Evolutionary conservation across 108 stramenopile genomes (phyloP), one percentile per base, ranked within the genome.

Genomic region (Heterococcus sp.): DNA sequence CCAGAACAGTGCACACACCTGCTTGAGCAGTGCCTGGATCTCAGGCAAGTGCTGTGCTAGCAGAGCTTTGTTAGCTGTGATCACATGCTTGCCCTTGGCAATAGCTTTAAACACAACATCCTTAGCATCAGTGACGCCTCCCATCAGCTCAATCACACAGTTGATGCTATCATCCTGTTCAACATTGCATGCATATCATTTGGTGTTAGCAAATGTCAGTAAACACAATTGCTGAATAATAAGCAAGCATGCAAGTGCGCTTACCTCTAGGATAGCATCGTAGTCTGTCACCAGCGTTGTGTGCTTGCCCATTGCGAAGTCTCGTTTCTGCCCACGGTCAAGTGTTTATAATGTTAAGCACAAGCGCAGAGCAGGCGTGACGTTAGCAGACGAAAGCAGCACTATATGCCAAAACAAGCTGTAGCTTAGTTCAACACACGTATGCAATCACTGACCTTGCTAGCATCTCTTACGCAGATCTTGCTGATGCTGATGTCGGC

Each of bases 31-130:
- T 14, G 66, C 85, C 85, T 93, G 92, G 78, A 97, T 93, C 83
- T 95, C 94, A 35, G 91, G 87, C 66, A 97, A 82, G 80, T 91
- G 84, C 37, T 86, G 89, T 68, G 96, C 96, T 85, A 97, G 93
- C 74, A 97, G 81, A 63, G 96, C 96, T 90, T 97, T 97, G 89
- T 97, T 97, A 75, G 96, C 96, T 67, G 96, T 95, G 27, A 97
- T 92, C 37, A 97, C 96, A 69, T 94, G 81, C 83, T 95, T 95
- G 58, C 93, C 92, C 36, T 68, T 88, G 27, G 73, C 29, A 37
- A 97, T 75, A 3, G 94, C 92, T 11, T 38, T 72, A 75, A 86
- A 88, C 5, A 97, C 92, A 27, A 95, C 82, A 74, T 94, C 92
- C 83, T 95, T 94, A 82, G 95, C 96, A 26, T 88, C 83, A 68